phyloP scores from a whole-genome alignment of 2,329 filamentous ascomycete genomes.

The Pseudopithomyces chartarum region DNA sequence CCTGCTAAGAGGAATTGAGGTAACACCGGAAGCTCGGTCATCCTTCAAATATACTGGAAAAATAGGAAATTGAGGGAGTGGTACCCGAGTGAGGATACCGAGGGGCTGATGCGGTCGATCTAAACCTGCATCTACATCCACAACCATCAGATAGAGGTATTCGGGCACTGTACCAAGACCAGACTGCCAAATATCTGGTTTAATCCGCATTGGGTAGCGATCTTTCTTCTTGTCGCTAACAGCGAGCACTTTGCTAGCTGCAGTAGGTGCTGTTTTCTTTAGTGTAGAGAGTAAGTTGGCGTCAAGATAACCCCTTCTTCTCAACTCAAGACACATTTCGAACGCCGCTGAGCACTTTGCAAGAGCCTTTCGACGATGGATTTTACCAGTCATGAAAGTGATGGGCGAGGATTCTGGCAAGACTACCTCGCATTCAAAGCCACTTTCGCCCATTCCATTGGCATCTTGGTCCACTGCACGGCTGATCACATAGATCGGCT shows the following conservation, averaged over 20 bases:
- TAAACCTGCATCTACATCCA: slow-evolving; percentile 66
- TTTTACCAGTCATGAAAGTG: slow-evolving; percentile 65
- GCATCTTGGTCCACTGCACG: slow-evolving; percentile 14
- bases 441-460: slow-evolving; percentile 13
- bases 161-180: slow-evolving; percentile 53
- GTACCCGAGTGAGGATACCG: slow-evolving; percentile 70
- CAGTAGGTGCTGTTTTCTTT: slow-evolving; percentile 71
- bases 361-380: slow-evolving; percentile 70
- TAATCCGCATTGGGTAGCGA: slow-evolving; percentile 77
- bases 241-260: slow-evolving; percentile 86
- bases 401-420: slow-evolving; percentile 78
- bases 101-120: slow-evolving; percentile 66
- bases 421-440: slow-evolving; percentile 71
- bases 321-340: slow-evolving; percentile 74
- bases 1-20: slow-evolving; percentile 52
- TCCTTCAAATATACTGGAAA: slow-evolving; percentile 76
- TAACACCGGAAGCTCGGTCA: slow-evolving; percentile 63
- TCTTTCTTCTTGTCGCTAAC: slow-evolving; percentile 77
- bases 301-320: slow-evolving; percentile 70
- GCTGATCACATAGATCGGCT: slow-evolving; percentile 65
- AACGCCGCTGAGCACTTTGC: slow-evolving; percentile 92
- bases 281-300: slow-evolving; percentile 75
- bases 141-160: slow-evolving; percentile 64
- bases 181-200: slow-evolving; percentile 74
- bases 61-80: slow-evolving; percentile 66